A percentile compares a stretch with the other conserved stretches of the same genome.
phyloP scores from a whole-genome alignment of 2,329 filamentous ascomycete species.

The Neoarthrinium moseri region DNA sequence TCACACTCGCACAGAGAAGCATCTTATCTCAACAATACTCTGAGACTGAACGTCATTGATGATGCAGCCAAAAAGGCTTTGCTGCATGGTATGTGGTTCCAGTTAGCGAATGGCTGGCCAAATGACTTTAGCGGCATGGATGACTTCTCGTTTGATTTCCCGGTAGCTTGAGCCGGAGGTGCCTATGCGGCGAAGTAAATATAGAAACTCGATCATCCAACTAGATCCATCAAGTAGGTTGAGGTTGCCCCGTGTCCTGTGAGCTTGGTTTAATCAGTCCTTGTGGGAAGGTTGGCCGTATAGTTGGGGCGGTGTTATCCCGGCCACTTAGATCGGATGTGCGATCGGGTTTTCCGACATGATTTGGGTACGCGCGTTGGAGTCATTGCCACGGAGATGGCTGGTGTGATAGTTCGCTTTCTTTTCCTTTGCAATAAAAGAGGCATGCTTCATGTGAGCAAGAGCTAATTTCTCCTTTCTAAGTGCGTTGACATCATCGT shows the following conservation, averaged over 20 bases:
- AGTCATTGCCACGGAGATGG: background rate
- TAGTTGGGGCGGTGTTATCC: too few species aligned
- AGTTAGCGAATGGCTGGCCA: conserved; percentile 9
- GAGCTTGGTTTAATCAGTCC: too few species aligned
- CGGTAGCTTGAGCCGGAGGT: too few species aligned
- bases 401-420: too few species aligned
- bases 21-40: conserved; percentile 5
- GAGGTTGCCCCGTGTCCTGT: too few species aligned
- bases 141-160: conserved; percentile 4
- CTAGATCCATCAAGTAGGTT: too few species aligned
- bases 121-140: conserved; percentile 8
- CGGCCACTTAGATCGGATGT: too few species aligned
- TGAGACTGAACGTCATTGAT: conserved; percentile 8
- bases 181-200: too few species aligned
- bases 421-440: conserved; percentile 7
- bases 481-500: conserved; percentile 1
- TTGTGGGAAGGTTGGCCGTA: too few species aligned
- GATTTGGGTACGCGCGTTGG: background rate
- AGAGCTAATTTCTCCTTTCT: background rate
- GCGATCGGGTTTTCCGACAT: conserved; percentile 4
- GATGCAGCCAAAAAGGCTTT: conserved; percentile 4
- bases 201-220: too few species aligned
- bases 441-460: background rate
- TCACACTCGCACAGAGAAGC: background rate
- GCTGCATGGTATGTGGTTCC: conserved; percentile 8